A percentile compares a stretch with the other conserved stretches of the same genome.
Conservation (phyloP, 1,139 yeast species). For the Hyphopichia fennica region DNA sequence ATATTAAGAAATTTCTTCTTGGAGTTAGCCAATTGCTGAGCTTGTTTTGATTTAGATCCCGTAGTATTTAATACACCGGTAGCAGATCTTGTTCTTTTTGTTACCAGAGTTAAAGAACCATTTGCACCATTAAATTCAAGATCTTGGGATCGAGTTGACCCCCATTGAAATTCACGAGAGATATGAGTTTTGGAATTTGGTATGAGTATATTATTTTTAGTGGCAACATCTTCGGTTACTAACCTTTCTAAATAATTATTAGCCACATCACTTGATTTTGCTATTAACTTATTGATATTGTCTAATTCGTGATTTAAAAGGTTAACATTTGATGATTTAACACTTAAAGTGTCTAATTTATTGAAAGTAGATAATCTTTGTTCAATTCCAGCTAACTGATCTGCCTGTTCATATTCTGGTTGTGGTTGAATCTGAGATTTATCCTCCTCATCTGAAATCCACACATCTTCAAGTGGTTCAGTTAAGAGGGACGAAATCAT, state of each 20-base stretch:
- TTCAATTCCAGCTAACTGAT: too few species aligned
- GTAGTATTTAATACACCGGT: too few species aligned
- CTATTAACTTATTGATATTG: conserved; percentile 23
- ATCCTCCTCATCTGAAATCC: conserved; percentile 5
- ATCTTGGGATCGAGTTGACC: conserved; percentile 22
- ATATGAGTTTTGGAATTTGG: conserved; percentile 8
- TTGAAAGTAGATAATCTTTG: conserved; percentile 24
- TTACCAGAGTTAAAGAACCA: not conserved
- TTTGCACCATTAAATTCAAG: not conserved
- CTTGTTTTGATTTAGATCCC: not conserved
- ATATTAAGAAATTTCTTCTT: conserved; percentile 9
- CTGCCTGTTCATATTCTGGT: conserved; percentile 1
- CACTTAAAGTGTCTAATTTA: conserved; percentile 29
- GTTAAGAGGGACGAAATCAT: not conserved
- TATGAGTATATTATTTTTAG: conserved; percentile 11
- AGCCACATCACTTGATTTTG: conserved; percentile 26
- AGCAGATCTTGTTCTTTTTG: conserved; percentile 1
- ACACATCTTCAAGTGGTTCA: not conserved
- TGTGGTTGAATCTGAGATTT: conserved; percentile 1
- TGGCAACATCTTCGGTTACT: conserved; percentile 35
- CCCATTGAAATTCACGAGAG: conserved; percentile 28
- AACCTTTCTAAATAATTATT: conserved; percentile 36
- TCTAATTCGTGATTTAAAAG: conserved; percentile 29
- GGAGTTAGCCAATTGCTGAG: not conserved
- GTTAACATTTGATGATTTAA: conserved; percentile 25